phyloP scores from a whole-genome alignment of 2,329 filamentous ascomycete genomes.

The Aspergillus fijiensis region DNA sequence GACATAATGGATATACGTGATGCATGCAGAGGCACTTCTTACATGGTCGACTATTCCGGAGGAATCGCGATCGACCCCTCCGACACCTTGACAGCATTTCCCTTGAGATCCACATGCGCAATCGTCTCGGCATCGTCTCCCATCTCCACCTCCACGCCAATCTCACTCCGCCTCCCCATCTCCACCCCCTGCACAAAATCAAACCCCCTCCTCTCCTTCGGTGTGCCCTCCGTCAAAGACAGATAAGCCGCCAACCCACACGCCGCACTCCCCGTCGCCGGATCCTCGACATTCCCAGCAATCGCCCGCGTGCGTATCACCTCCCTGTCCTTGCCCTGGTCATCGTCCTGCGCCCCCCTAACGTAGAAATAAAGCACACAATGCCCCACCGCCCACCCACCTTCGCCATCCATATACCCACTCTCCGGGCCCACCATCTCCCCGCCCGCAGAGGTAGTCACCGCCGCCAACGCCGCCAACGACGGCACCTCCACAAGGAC shows the following conservation, averaged over 20 bases:
- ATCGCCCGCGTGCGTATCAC: slow-evolving; percentile 37
- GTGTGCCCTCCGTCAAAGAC: slow-evolving; percentile 41
- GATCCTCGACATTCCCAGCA: slow-evolving; percentile 30
- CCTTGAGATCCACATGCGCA: slow-evolving; percentile 35
- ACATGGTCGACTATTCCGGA: background rate
- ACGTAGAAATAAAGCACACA: slow-evolving; percentile 36
- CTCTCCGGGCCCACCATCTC: slow-evolving; percentile 14
- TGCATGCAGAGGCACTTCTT: background rate
- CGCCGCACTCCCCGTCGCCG: slow-evolving; percentile 58
- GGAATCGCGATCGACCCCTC: slow-evolving; percentile 13
- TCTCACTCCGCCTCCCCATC: slow-evolving; percentile 57
- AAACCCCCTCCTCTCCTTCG: slow-evolving; percentile 39
- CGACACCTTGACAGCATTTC: slow-evolving; percentile 34
- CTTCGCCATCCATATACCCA: slow-evolving; percentile 28
- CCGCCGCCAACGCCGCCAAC: slow-evolving; percentile 56
- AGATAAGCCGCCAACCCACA: slow-evolving; percentile 58
- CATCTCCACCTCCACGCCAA: slow-evolving; percentile 33
- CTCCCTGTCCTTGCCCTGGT: slow-evolving; percentile 17
- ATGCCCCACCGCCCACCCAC: slow-evolving; percentile 33
- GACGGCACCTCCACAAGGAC: slow-evolving; percentile 62
- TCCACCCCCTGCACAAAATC: slow-evolving; percentile 66
- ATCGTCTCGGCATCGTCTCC: slow-evolving; percentile 22
- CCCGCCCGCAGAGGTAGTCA: slow-evolving; percentile 26
- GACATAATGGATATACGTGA: background rate
- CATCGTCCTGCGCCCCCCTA: slow-evolving; percentile 51